Evolutionary conservation across 2,329 filamentous ascomycete species (phyloP).

Genomic region (Chrysosporium queenslandicum): DNA sequence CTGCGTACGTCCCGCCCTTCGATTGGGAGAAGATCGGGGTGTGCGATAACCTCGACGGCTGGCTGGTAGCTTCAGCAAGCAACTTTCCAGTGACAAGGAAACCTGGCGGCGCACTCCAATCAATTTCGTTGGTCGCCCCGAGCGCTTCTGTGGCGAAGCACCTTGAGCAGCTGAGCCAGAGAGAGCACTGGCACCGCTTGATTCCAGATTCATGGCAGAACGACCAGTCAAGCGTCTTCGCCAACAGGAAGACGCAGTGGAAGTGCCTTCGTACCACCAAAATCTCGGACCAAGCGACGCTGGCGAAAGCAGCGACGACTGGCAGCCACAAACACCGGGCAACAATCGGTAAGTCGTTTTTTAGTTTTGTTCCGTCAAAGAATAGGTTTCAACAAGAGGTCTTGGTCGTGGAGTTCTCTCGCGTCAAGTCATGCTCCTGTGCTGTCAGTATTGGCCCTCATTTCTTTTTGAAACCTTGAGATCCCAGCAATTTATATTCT

Average conservation of each 20-base stretch:
- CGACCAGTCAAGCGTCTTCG: constrained; percentile 16
- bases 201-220: constrained; percentile 15
- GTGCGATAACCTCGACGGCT: not conserved
- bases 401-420: not conserved
- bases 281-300: constrained; percentile 11
- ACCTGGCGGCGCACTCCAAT: not conserved
- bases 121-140: constrained; percentile 3
- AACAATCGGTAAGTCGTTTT: constrained; percentile 10
- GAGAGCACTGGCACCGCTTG: constrained; percentile 10
- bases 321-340: constrained; percentile 16
- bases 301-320: constrained; percentile 19
- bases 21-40: not conserved
- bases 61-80: not conserved
- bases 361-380: not conserved
- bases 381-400: constrained; percentile 7
- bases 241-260: constrained; percentile 13
- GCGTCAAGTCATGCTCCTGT: not conserved
- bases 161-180: no score
- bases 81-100: not conserved
- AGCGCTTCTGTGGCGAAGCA: constrained; percentile 10
- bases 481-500: constrained; percentile 5
- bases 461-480: not conserved
- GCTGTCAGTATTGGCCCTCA: not conserved
- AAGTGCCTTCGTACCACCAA: constrained; percentile 17
- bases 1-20: no score